Base-by-base conservation (phyloP, 768 basidiomycete genomes). In the Rhodosporidiobolus odoratus region DNA sequence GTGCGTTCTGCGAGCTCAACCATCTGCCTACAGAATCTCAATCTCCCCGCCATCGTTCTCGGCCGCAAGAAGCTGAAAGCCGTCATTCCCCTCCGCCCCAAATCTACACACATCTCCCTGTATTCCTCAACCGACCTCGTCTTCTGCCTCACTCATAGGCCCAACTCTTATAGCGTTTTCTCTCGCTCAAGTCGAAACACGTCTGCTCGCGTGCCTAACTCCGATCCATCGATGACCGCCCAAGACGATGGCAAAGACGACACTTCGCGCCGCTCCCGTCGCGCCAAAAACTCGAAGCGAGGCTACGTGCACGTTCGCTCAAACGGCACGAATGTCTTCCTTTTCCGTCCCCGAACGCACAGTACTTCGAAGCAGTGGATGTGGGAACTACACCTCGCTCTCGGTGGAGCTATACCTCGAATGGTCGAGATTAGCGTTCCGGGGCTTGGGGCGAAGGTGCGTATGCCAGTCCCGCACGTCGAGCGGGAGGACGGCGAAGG, bases 91-190 rank as follows among this genome's bases (percentile, higher is more conserved):
- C 82, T 96, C 62, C 81, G 82, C 66, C 81, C 84, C 0, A 78
- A 82, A 6, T 82, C 82, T 50, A 92, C 92, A 1, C 83, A 83
- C 21, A 79, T 94, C n/a, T 92, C 89, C 4, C 78, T 96, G 32
- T 97, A 91, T 78, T 95, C 92, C 41, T 89, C 89, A 62, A 85
- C 87, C 57, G 94, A 97, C 78, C 80, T 91, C 71, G 86, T 90
- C 0, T 91, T 94, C 78, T 90, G 87, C 76, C 79, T 81, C 32
- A 70, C 73, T 16, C 60, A 69, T 17, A 68, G 53, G 13, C 68
- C 72, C 8, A 45, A 62, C 38, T 83, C 85, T 7, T 90, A 88
- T 45, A 63, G 60, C 41, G n/a, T 60, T 15, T 30, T 66, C 75
- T 82, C 84, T 6, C 87, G 87, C 1, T 84, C 85, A 5, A 34